Evolutionary conservation across 2,329 filamentous ascomycete species (phyloP).

Genomic region (Emmonsiellopsis sp.): DNA sequence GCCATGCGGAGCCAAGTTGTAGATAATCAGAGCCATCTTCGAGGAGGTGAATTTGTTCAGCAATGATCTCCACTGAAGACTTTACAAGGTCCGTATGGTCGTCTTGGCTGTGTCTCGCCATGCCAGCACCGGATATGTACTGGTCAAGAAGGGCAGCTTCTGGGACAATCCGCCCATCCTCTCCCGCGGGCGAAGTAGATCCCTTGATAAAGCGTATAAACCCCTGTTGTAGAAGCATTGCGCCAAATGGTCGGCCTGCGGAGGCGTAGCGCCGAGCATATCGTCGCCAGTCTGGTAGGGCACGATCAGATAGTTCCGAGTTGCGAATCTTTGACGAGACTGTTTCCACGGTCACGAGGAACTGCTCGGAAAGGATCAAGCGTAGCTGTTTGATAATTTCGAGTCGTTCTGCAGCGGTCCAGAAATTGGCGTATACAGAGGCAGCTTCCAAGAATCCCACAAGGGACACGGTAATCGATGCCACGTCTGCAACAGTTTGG

Average conservation of each 20-base stretch:
- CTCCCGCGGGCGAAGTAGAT: constrained; percentile 63
- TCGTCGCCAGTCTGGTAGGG: constrained; percentile 77
- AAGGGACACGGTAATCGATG: constrained; percentile 75
- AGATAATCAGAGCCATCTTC: constrained; percentile 88
- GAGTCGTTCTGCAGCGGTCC: constrained; percentile 65
- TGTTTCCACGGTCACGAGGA: constrained; percentile 78
- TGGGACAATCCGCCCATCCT: constrained; percentile 51
- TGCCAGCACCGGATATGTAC: constrained; percentile 52
- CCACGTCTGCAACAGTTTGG: constrained; percentile 58
- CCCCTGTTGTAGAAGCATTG: constrained; percentile 81
- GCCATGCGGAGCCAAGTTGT: constrained; percentile 72
- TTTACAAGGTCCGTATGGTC: constrained; percentile 35
- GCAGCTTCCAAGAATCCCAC: constrained; percentile 82
- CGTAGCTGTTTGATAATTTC: constrained; percentile 63
- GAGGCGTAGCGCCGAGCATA: constrained; percentile 75
- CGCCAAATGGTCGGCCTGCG: constrained; percentile 71
- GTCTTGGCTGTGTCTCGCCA: constrained; percentile 31
- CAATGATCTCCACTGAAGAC: constrained; percentile 60
- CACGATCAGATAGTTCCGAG: constrained; percentile 54
- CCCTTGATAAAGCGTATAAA: constrained; percentile 80
- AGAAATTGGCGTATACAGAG: constrained; percentile 69
- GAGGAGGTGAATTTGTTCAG: constrained; percentile 75
- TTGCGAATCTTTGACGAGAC: constrained; percentile 87
- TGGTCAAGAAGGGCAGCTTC: constrained; percentile 63
- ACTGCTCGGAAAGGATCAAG: constrained; percentile 69